phyloP scores from a whole-genome alignment of 1,284 basidiomycete species.

The Amylostereum areolatum region DNA sequence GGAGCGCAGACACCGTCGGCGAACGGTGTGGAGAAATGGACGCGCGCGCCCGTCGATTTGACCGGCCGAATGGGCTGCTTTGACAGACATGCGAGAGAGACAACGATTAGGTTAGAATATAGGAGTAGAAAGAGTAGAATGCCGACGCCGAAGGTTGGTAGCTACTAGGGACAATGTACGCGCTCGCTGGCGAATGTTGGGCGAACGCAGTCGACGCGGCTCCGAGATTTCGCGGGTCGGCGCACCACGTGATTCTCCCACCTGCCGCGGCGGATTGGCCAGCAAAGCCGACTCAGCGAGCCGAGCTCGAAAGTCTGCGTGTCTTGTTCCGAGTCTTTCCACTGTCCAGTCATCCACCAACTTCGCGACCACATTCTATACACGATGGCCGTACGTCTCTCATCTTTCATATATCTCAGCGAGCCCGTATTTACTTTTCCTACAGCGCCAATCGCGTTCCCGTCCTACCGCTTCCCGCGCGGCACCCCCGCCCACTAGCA shows the following conservation, averaged over 20 bases:
- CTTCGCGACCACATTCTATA: constrained; percentile 5
- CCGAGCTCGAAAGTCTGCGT: neutral
- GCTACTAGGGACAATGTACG: too few species aligned
- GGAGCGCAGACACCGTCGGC: constrained; percentile 11
- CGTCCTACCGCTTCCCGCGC: constrained; percentile 54
- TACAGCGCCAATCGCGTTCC: constrained; percentile 51
- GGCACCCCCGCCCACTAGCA: constrained; percentile 34
- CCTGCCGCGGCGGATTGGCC: neutral
- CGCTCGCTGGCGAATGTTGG: too few species aligned
- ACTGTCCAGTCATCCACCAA: neutral
- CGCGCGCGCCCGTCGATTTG: constrained; percentile 1
- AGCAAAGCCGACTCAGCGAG: neutral
- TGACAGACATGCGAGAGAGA: constrained; percentile 1
- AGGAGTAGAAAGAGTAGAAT: too few species aligned
- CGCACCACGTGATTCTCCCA: neutral
- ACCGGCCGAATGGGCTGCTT: constrained; percentile 1
- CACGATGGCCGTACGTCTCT: constrained; percentile 55
- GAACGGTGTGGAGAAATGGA: constrained; percentile 8
- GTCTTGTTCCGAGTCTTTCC: too few species aligned
- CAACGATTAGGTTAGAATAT: neutral
- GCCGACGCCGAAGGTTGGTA: too few species aligned
- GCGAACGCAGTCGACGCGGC: neutral
- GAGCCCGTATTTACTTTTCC: constrained; percentile 16
- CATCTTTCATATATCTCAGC: neutral
- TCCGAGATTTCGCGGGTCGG: neutral